These are phyloP conservation scores for Gigaspora rosea DNA, from an alignment of 192 early-diverging fungal species.

Conservation along the genomic window DNA sequence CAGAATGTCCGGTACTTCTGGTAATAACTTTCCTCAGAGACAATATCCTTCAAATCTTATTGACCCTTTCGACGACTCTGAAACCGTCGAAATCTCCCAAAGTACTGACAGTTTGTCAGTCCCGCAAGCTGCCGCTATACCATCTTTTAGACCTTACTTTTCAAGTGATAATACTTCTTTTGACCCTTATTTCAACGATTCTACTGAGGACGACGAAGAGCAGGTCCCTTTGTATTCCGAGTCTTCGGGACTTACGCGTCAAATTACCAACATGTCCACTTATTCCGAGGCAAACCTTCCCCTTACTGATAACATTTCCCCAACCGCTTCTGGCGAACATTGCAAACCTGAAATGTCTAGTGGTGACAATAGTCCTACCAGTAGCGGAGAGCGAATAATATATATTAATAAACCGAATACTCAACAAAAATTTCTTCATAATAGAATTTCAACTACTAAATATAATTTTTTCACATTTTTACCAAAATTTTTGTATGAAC, in stretches of 20 bases:
- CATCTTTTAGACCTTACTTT: constrained; percentile 29
- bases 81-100: constrained; percentile 7
- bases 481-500: constrained; percentile 94
- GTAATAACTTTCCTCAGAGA: constrained; percentile 7
- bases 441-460: constrained; percentile 93
- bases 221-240: constrained; percentile 25
- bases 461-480: constrained; percentile 93
- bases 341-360: background rate
- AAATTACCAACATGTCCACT: constrained; percentile 43
- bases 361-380: background rate
- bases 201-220: constrained; percentile 16
- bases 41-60: constrained; percentile 6
- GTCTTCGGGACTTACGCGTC: constrained; percentile 1
- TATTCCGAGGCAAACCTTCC: constrained; percentile 49
- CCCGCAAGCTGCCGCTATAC: constrained; percentile 26
- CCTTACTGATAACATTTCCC: constrained; percentile 27
- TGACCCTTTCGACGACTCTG: constrained; percentile 16
- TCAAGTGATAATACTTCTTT: background rate
- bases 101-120: background rate
- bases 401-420: constrained; percentile 89
- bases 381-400: constrained; percentile 67
- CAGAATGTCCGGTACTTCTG: constrained; percentile 29
- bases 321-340: too few relatives aligned
- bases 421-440: constrained; percentile 84
- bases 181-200: constrained; percentile 28